Conservation (phyloP, 2,329 filamentous ascomycete species). For the Mariannaea sp. region DNA sequence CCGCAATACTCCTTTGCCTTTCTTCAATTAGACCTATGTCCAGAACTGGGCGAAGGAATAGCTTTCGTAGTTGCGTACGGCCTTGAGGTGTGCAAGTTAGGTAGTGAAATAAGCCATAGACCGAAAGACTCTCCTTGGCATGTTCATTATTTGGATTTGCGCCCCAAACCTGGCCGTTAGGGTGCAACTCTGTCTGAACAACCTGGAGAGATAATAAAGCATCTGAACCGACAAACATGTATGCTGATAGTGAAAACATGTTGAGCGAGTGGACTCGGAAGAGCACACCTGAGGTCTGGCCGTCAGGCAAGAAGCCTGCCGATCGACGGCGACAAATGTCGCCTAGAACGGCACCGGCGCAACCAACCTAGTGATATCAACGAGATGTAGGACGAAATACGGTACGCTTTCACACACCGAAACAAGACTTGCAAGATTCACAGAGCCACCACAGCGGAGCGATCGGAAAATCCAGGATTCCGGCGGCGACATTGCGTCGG, state of each 20-base stretch:
- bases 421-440: constrained; percentile 74
- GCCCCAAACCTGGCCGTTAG: constrained; percentile 78
- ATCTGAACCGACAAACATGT: constrained; percentile 81
- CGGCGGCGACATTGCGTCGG: constrained; percentile 45
- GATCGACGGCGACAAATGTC: constrained; percentile 70
- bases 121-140: constrained; percentile 79
- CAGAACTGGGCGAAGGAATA: constrained; percentile 79
- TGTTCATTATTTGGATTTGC: constrained; percentile 50
- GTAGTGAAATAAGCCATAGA: constrained; percentile 81
- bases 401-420: constrained; percentile 55
- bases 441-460: constrained; percentile 69
- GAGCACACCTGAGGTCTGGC: constrained; percentile 52
- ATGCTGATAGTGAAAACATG: constrained; percentile 71
- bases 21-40: constrained; percentile 70
- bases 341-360: constrained; percentile 82
- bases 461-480: constrained; percentile 63
- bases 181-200: constrained; percentile 79
- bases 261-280: constrained; percentile 69
- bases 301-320: constrained; percentile 65
- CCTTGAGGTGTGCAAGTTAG: constrained; percentile 81
- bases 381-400: constrained; percentile 9
- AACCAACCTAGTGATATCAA: constrained; percentile 66
- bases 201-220: constrained; percentile 85
- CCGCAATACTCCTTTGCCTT: constrained; percentile 70
- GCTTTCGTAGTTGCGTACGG: constrained; percentile 71